Conservation (phyloP, 2,329 filamentous ascomycete species). For the Aspergillus ustus region DNA sequence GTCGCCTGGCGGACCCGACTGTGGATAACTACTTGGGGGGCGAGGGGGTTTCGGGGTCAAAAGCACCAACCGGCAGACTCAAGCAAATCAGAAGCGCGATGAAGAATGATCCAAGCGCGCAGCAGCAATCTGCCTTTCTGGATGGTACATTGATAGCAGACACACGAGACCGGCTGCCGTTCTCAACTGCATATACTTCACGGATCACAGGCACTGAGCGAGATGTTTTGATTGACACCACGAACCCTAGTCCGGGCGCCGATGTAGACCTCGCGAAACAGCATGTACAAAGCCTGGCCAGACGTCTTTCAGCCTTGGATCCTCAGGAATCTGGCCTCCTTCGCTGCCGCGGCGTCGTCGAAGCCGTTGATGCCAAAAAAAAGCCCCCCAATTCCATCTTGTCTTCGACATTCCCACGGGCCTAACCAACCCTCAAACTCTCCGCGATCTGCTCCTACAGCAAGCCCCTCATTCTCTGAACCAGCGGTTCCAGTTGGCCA, state of each 20-base stretch:
- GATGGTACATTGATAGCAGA: neutral
- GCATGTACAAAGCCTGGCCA: neutral
- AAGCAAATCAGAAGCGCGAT: neutral
- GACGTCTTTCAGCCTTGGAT: conserved; percentile 14
- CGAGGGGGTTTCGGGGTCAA: neutral
- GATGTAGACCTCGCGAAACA: neutral
- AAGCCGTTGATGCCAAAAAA: conserved; percentile 17
- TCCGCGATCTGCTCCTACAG: conserved; percentile 20
- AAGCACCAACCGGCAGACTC: neutral
- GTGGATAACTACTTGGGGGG: neutral
- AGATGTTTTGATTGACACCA: neutral
- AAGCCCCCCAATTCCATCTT: conserved; percentile 7
- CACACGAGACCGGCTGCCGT: neutral
- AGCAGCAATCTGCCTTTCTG: neutral
- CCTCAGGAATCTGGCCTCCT: conserved; percentile 27
- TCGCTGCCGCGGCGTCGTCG: conserved; percentile 24
- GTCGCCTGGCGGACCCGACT: neutral
- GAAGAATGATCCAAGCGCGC: neutral
- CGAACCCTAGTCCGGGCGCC: neutral
- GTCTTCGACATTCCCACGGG: neutral
- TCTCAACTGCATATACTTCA: neutral
- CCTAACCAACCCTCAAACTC: neutral
- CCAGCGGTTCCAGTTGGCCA: conserved; percentile 36
- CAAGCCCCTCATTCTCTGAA: conserved; percentile 28
- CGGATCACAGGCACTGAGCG: neutral